Base-by-base conservation (phyloP, 2,329 filamentous ascomycete species). In the Aphanocladium album region DNA sequence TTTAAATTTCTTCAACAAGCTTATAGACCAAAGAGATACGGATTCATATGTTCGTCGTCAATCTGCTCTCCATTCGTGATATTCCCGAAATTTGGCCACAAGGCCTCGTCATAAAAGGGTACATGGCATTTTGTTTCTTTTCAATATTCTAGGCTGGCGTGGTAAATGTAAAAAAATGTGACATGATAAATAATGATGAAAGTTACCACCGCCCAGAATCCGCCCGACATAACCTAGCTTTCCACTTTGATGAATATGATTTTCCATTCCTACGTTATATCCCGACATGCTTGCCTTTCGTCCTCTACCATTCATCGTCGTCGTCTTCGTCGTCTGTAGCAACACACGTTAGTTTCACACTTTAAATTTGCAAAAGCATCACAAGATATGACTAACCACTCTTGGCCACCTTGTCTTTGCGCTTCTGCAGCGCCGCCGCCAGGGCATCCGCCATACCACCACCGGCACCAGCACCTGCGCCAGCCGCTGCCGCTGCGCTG, bases 371-470 rank as follows among this genome's bases (percentile, higher is more conserved):
- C 56, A 55, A 30, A 19, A 3, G 30, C 9, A 16, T n/a, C 5
- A 16, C 7, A 54, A 9, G 8, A 16, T 8, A 5, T 45, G 57
- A 88, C 90, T 86, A 85, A 97, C 93, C 93, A 81, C 91, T 96
- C 73, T 90, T 89, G 77, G 90, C 91, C 72, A 97, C 93, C 81
- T 96, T 96, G 75, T 91, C 86, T 80, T 97, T 97, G 74, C 93
- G 83, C 77, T 90, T 89, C 70, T 88, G 85, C 68, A 93, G 75
- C 61, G 89, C 89, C 62, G 86, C 88, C 62, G 90, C 90, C 67
- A 96, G 77, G 52, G 91, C 93, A 77, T 89, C 91, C 23, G 91
- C 91, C 82, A 97, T 85, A 39, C 85, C 87, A 60, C 86, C 84
- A 54, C 77, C 72, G 45, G 79, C 71, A n/a, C 78, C 73, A 19